Evolutionary conservation across 208 protist species (phyloP).

Genomic region (Naegleria fowleri): DNA sequence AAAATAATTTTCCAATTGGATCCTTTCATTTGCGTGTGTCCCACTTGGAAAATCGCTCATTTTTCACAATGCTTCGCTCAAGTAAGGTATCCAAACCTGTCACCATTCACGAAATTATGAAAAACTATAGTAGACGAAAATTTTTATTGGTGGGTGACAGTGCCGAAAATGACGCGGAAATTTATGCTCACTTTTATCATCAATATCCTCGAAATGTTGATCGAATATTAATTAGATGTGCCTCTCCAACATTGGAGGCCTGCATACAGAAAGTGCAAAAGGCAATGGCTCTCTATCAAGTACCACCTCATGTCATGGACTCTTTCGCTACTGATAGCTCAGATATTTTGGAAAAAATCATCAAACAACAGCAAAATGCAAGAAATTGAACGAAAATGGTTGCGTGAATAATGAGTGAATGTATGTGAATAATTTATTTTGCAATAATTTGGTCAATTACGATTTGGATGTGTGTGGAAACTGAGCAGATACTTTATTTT

Average conservation of each 20-base stretch:
- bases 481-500: no score
- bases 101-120: neutral
- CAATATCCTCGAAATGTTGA: neutral
- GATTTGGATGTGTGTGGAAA: no score
- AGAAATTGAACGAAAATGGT: no score
- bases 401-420: no score
- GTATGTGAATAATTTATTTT: no score
- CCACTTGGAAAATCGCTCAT: neutral
- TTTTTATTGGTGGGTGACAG: neutral
- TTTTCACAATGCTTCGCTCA: neutral
- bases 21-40: neutral
- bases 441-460: no score
- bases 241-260: neutral
- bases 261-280: neutral
- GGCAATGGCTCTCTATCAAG: neutral
- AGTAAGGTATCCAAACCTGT: neutral
- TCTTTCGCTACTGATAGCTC: neutral
- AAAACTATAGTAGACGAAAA: neutral
- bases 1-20: neutral
- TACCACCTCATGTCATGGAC: neutral
- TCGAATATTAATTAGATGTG: neutral
- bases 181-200: neutral
- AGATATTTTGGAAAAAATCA: no score
- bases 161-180: neutral
- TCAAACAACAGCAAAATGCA: no score